Conservation (phyloP, 1,284 basidiomycete species). For the Cutaneotrichosporon curvatum region DNA sequence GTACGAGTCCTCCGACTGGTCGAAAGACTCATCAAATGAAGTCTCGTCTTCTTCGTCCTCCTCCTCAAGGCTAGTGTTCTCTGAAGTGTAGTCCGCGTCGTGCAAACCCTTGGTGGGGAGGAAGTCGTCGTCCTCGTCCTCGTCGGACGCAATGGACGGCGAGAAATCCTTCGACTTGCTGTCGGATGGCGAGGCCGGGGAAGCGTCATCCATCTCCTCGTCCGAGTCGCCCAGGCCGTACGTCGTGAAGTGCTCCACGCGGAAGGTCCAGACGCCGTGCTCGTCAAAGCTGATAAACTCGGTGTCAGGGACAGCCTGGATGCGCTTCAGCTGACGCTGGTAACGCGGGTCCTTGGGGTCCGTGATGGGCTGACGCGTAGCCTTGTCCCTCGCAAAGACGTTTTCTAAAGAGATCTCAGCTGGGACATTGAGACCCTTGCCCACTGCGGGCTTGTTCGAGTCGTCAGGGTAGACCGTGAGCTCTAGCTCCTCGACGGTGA, state of each 20-base stretch:
- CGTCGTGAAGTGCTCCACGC: conserved; percentile 75
- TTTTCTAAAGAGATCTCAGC: conserved; percentile 71
- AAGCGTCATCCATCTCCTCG: conserved; percentile 32
- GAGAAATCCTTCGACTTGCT: neutral
- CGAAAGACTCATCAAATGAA: conserved; percentile 13
- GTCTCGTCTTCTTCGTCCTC: conserved; percentile 9
- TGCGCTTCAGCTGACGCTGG: conserved; percentile 70
- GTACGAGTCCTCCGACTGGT: conserved; percentile 8
- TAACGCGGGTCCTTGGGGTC: conserved; percentile 67
- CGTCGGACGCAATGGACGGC: neutral
- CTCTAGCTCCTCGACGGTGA: conserved; percentile 86
- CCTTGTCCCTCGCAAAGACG: conserved; percentile 88
- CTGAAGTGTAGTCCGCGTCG: conserved; percentile 19
- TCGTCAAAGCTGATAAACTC: conserved; percentile 72
- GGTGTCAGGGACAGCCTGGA: conserved; percentile 79
- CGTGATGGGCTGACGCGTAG: conserved; percentile 81
- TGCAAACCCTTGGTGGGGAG: conserved; percentile 34
- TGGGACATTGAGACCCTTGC: conserved; percentile 81
- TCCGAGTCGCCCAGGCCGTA: conserved; percentile 44
- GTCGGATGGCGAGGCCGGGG: conserved; percentile 1
- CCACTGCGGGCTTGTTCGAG: conserved; percentile 68
- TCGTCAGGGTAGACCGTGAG: conserved; percentile 89
- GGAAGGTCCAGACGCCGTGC: conserved; percentile 87
- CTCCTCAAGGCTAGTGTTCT: conserved; percentile 24
- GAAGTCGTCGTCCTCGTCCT: conserved; percentile 31